Evolutionary conservation across 2,329 filamentous ascomycete species (phyloP).

Genomic region (Leptographium radiaticola): DNA sequence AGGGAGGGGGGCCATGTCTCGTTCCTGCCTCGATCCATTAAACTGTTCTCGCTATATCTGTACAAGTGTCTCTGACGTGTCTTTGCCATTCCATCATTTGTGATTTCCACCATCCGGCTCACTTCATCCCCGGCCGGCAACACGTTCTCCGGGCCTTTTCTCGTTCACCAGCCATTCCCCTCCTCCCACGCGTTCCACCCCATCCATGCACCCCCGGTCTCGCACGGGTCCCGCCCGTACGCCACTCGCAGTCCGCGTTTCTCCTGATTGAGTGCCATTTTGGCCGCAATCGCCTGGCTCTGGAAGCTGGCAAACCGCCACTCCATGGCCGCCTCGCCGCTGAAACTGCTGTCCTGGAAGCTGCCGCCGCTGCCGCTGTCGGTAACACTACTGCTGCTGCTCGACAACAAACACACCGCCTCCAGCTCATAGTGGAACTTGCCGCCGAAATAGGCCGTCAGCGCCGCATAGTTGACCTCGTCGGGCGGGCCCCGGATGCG

Average conservation of each 20-base stretch:
- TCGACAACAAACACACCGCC: neutral
- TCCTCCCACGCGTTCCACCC: neutral
- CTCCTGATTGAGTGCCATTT: conserved; percentile 12
- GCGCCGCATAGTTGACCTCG: conserved; percentile 5
- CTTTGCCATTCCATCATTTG: no score
- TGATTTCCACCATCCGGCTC: no score
- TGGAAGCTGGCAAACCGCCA: conserved; percentile 12
- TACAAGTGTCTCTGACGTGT: no score
- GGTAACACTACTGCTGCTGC: neutral
- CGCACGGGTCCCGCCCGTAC: conserved; percentile 10
- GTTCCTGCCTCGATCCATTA: no score
- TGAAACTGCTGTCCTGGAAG: no score
- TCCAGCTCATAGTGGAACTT: conserved; percentile 11
- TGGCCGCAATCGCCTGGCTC: conserved; percentile 12
- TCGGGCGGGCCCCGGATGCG: conserved; percentile 7
- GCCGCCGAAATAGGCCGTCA: conserved; percentile 7
- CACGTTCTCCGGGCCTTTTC: neutral
- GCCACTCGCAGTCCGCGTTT: conserved; percentile 6
- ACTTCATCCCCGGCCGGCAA: no score
- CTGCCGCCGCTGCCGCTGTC: neutral
- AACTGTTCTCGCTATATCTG: no score
- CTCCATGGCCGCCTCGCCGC: conserved; percentile 6
- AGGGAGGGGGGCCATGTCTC: no score
- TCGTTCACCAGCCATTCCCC: neutral
- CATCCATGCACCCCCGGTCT: neutral